phyloP scores from a whole-genome alignment of 129 eudicot genomes.

The Flaveria ramosissima region DNA sequence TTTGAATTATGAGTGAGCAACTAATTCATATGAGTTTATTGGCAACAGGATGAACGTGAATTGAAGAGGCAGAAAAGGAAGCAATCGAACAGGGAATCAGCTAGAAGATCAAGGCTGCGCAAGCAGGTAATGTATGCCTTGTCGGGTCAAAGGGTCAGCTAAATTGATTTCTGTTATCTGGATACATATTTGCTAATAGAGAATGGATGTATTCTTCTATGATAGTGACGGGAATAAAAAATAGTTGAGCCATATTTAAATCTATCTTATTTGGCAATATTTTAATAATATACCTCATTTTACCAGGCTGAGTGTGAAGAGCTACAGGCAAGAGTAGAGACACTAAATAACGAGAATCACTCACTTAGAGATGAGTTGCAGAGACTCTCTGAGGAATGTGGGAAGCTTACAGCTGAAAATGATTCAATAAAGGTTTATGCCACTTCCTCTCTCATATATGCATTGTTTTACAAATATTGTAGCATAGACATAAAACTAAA shows the following conservation, averaged over 20 bases:
- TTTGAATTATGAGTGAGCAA: neutral
- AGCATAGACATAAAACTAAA: neutral
- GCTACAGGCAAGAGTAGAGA: conserved; percentile 75
- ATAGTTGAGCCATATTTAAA: neutral
- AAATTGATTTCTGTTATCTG: neutral
- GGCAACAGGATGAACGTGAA: conserved; percentile 82
- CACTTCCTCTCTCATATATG: neutral
- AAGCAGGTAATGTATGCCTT: conserved; percentile 57
- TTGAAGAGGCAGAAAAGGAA: conserved; percentile 85
- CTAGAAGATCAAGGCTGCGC: conserved; percentile 89
- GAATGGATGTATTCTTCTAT: neutral
- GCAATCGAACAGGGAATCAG: conserved; percentile 93
- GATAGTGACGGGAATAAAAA: neutral
- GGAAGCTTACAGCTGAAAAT: conserved; percentile 76
- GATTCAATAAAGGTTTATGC: conserved; percentile 62
- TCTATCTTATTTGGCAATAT: neutral
- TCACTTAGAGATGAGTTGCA: conserved; percentile 65
- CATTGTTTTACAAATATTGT: too few relatives aligned
- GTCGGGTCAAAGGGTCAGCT: neutral
- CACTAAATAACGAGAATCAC: conserved; percentile 57
- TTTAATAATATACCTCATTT: neutral
- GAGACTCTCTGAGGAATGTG: conserved; percentile 76
- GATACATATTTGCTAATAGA: neutral
- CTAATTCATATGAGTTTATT: neutral
- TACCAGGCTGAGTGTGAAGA: conserved; percentile 92